phyloP scores from a whole-genome alignment of 345 rosid genomes.

The Corymbia maculata region DNA sequence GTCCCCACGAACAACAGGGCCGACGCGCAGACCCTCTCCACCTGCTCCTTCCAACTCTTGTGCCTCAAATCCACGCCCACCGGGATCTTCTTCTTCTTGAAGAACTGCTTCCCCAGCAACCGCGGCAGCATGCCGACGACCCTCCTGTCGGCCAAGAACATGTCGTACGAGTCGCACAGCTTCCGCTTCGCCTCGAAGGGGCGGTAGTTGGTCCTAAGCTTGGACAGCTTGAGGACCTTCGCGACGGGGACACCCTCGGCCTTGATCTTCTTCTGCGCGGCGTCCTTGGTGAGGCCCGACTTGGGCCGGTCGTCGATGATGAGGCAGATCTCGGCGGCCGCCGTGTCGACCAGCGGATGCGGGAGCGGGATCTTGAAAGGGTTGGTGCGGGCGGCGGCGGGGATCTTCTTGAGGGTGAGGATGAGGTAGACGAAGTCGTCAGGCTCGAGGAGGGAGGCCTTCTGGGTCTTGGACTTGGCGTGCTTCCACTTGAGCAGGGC shows the following conservation, averaged over 20 bases:
- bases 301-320: slow-evolving; percentile 11
- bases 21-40: not conserved
- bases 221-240: slow-evolving; percentile 8
- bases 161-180: slow-evolving; percentile 10
- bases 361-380: slow-evolving; percentile 10
- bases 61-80: slow-evolving; percentile 9
- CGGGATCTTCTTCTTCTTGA: slow-evolving; percentile 13
- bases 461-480: slow-evolving; percentile 2
- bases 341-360: not conserved
- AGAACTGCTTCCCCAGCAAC: slow-evolving; percentile 13
- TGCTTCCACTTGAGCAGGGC: slow-evolving; percentile 7
- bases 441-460: slow-evolving; percentile 6
- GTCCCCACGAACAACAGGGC: not conserved
- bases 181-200: slow-evolving; percentile 16
- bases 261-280: slow-evolving; percentile 9
- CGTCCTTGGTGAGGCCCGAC: slow-evolving; percentile 7
- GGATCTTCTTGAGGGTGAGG: slow-evolving; percentile 9
- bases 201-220: slow-evolving; percentile 7
- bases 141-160: slow-evolving; percentile 11
- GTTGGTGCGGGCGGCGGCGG: slow-evolving; percentile 2
- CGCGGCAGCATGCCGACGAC: slow-evolving; percentile 5
- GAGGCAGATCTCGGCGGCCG: slow-evolving; percentile 1
- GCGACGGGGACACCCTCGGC: slow-evolving; percentile 7
- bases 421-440: slow-evolving; percentile 13
- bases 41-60: slow-evolving; percentile 16